phyloP scores from a whole-genome alignment of 1,284 basidiomycete genomes.

The Malassezia obtusa region DNA sequence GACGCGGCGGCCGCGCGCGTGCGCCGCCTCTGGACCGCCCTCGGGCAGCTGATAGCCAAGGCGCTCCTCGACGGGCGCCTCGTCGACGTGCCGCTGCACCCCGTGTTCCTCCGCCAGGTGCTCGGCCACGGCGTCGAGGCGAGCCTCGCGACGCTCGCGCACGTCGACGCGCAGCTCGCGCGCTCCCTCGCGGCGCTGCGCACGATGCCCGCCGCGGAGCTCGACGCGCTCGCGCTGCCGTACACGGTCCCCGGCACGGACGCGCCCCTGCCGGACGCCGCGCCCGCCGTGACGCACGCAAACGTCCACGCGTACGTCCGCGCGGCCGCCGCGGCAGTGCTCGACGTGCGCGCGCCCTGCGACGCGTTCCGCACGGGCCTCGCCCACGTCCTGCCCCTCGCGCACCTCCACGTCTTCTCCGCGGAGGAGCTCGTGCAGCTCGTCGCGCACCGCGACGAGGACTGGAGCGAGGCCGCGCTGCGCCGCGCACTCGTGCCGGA shows the following conservation, averaged over 20 bases:
- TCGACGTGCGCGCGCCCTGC: conserved; percentile 23
- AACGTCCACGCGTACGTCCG: conserved; percentile 82
- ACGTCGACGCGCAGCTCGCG: conserved; percentile 73
- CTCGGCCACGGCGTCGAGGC: conserved; percentile 74
- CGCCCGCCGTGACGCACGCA: conserved; percentile 75
- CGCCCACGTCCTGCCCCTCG: conserved; percentile 76
- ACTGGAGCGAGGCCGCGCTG: conserved; percentile 58
- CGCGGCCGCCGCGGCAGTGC: conserved; percentile 48
- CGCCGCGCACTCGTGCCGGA: conserved; percentile 87
- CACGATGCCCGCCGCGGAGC: conserved; percentile 54
- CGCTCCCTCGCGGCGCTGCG: conserved; percentile 72
- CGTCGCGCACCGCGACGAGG: conserved; percentile 83
- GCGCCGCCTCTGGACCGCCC: conserved; percentile 64
- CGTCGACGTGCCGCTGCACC: conserved; percentile 88
- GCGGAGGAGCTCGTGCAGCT: conserved; percentile 85
- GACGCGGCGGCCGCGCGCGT: conserved; percentile 43
- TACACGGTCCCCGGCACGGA: conserved; percentile 86
- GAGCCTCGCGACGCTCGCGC: conserved; percentile 62
- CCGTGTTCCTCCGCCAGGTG: conserved; percentile 76
- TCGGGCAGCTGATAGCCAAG: conserved; percentile 96
- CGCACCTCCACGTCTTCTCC: conserved; percentile 80
- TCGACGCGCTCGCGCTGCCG: conserved; percentile 82
- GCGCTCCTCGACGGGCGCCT: conserved; percentile 93
- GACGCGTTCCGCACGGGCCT: conserved; percentile 49
- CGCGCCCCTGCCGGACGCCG: conserved; percentile 56